Conservation (phyloP, 768 basidiomycete genomes). For the Tylopilus plumbeoviolaceoides region DNA sequence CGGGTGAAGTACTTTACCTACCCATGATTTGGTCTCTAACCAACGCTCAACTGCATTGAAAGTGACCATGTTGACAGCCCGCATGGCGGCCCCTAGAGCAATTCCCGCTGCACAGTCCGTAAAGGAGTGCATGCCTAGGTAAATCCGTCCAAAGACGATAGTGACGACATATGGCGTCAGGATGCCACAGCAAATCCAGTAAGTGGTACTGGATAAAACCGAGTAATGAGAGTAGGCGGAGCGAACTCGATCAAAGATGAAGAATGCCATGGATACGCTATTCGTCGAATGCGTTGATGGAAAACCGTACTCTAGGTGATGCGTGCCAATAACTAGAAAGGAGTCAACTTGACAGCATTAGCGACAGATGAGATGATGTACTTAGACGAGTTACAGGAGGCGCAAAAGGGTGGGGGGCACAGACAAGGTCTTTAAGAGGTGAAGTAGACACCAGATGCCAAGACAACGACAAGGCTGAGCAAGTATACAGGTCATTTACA, state of each 20-base stretch:
- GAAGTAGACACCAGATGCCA: constrained; percentile 80
- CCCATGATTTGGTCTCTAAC: constrained; percentile 36
- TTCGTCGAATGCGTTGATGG: constrained; percentile 96
- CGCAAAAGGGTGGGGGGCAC: constrained; percentile 84
- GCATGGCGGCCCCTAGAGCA: constrained; percentile 61
- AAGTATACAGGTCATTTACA: constrained; percentile 30
- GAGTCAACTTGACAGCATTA: neutral
- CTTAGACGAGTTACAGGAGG: constrained; percentile 91
- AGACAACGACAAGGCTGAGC: constrained; percentile 59
- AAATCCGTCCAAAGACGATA: constrained; percentile 77
- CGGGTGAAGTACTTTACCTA: constrained; percentile 24
- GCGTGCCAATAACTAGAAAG: constrained; percentile 63
- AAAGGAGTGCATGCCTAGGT: constrained; percentile 88
- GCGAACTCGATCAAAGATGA: constrained; percentile 60
- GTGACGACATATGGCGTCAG: constrained; percentile 60
- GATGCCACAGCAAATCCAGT: constrained; percentile 37
- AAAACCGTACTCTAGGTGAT: constrained; percentile 92
- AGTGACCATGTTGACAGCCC: constrained; percentile 41
- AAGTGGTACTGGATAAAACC: constrained; percentile 44
- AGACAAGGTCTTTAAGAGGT: constrained; percentile 90
- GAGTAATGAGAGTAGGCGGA: constrained; percentile 38
- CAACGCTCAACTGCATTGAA: constrained; percentile 41
- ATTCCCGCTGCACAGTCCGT: constrained; percentile 61
- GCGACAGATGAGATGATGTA: constrained; percentile 35
- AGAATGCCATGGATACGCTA: constrained; percentile 83